Conservation (phyloP, 2,329 filamentous ascomycete species). For the Mycogone perniciosa region DNA sequence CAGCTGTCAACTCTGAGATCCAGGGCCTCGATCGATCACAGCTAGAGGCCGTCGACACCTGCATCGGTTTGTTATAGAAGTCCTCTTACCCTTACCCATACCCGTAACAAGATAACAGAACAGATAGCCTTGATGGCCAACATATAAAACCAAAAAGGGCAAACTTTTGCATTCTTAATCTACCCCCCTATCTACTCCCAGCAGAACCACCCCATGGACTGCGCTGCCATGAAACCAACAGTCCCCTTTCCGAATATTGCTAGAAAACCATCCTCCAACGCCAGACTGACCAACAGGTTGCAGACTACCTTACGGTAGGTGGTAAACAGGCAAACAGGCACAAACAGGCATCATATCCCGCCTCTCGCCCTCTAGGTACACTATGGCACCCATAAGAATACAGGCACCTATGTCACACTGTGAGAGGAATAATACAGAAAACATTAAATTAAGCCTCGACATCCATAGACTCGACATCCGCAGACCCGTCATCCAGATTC, state of each 20-base stretch:
- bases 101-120: neutral
- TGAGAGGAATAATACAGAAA: neutral
- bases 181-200: neutral
- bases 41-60: neutral
- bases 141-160: neutral
- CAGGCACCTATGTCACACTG: no score
- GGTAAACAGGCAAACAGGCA: neutral
- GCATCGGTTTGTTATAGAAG: no score
- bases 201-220: neutral
- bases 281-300: slow-evolving; percentile 1
- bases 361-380: slow-evolving; percentile 1
- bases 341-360: neutral
- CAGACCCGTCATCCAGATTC: slow-evolving; percentile 39
- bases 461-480: slow-evolving; percentile 39
- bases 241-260: neutral
- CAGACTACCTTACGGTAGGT: neutral
- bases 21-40: neutral
- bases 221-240: neutral
- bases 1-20: neutral
- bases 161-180: neutral
- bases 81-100: neutral
- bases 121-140: neutral
- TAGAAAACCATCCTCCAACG: slow-evolving; percentile 1
- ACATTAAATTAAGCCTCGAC: slow-evolving; percentile 26
- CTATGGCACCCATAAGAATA: neutral